These are phyloP conservation scores for Paraphaeosphaeria sporulosa DNA, from an alignment of 2,329 filamentous ascomycete genomes.

Conservation along the genomic window DNA sequence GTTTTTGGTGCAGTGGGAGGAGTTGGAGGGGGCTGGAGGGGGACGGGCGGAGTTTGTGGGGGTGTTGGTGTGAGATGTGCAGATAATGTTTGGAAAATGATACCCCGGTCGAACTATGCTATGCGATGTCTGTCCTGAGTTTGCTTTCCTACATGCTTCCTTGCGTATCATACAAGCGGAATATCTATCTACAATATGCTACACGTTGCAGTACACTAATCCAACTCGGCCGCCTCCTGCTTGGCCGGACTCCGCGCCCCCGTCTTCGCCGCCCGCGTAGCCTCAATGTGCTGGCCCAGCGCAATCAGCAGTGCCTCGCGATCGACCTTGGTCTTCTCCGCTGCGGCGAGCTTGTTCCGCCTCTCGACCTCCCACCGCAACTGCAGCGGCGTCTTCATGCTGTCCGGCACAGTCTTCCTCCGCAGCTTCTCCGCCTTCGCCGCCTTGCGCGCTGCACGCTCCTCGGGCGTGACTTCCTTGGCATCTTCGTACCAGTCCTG, in stretches of 20 bases:
- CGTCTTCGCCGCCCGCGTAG: slow-evolving; percentile 26
- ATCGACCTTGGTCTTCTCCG: slow-evolving; percentile 32
- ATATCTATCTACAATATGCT: slow-evolving; percentile 38
- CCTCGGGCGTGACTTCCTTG: slow-evolving; percentile 35
- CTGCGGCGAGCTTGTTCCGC: slow-evolving; percentile 30
- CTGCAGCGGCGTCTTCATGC: slow-evolving; percentile 47
- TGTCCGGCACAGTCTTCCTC: slow-evolving; percentile 25
- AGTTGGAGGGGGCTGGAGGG: slow-evolving; percentile 57
- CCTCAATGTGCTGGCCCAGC: slow-evolving; percentile 52
- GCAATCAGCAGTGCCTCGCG: slow-evolving; percentile 48
- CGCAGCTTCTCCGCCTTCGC: slow-evolving; percentile 8
- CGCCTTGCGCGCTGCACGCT: slow-evolving; percentile 25
- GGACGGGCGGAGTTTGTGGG: slow-evolving; percentile 55
- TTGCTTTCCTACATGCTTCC: neutral
- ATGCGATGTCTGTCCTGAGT: neutral
- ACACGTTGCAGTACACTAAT: slow-evolving; percentile 15
- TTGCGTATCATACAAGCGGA: slow-evolving; percentile 17
- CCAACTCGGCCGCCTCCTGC: slow-evolving; percentile 15
- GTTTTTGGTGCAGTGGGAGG: slow-evolving; percentile 83
- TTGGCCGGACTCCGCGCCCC: slow-evolving; percentile 19
- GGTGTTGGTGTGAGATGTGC: slow-evolving; percentile 43
- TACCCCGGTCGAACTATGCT: slow-evolving; percentile 10
- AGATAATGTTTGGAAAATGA: slow-evolving; percentile 14
- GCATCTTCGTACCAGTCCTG: slow-evolving; percentile 62
- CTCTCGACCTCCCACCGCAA: slow-evolving; percentile 42